A percentile compares a stretch with the other conserved stretches of the same genome.
Conservation (phyloP, 192 early-diverging fungal species). For the Backusella luteola region DNA sequence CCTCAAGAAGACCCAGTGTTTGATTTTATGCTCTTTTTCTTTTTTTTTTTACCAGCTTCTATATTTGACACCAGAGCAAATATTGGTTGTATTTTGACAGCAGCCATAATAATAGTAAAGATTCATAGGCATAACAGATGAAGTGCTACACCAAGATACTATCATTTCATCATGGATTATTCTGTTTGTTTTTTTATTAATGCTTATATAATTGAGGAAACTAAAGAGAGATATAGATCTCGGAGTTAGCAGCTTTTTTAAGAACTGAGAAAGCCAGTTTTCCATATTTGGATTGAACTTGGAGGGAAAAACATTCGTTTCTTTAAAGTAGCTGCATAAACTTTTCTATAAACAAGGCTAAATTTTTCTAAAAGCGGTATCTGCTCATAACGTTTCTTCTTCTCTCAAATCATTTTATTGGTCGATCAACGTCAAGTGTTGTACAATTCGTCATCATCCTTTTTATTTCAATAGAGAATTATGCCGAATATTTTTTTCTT, state of each 20-base stretch:
- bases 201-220: not conserved
- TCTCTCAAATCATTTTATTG: not conserved
- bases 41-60: not conserved
- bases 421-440: not conserved
- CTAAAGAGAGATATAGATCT: not conserved
- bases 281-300: not conserved
- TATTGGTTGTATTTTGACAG: not conserved
- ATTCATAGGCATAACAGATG: not conserved
- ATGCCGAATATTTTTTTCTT: not conserved
- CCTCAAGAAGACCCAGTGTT: not conserved
- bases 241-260: not conserved
- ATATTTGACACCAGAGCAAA: no score
- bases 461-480: not conserved
- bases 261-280: not conserved
- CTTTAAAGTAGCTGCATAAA: conserved; percentile 3
- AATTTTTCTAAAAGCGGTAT: not conserved
- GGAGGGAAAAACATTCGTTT: not conserved
- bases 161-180: not conserved
- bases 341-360: not conserved
- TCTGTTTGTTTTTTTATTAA: not conserved
- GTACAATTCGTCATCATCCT: not conserved
- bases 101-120: not conserved
- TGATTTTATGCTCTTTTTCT: not conserved
- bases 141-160: not conserved
- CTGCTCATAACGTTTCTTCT: not conserved